A percentile compares a stretch with the other conserved stretches of the same genome.
These are phyloP conservation scores for Fagus sylvatica DNA, from an alignment of 306 rosid genomes.

Conservation along the genomic window DNA sequence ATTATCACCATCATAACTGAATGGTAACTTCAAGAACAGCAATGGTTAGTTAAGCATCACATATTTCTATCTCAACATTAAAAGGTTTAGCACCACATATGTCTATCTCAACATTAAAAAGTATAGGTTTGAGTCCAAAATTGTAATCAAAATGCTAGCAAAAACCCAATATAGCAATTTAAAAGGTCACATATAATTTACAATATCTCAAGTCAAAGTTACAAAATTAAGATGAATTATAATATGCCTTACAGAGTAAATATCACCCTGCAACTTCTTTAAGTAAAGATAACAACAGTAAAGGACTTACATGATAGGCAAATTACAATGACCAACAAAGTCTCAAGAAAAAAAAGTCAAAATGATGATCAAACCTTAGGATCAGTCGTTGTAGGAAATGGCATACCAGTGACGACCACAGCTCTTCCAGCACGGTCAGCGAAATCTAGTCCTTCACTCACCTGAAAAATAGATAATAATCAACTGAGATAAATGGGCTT, in stretches of 20 bases:
- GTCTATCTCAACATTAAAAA: background rate
- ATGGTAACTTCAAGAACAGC: background rate
- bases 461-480: conserved; percentile 50
- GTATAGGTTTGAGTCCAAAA: background rate
- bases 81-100: background rate
- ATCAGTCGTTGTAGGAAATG: conserved; percentile 79
- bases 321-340: conserved; percentile 17
- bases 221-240: background rate
- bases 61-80: background rate
- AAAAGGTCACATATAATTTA: background rate
- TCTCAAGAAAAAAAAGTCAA: background rate
- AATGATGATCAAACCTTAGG: conserved; percentile 65
- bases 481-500: conserved; percentile 18
- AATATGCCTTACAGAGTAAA: background rate
- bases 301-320: conserved; percentile 14
- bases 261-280: background rate
- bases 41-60: background rate
- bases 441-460: conserved; percentile 97
- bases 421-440: conserved; percentile 98
- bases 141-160: background rate
- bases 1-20: background rate
- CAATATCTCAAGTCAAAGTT: background rate
- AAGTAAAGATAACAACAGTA: background rate
- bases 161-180: background rate
- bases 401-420: conserved; percentile 88